Conservation (phyloP, 352 stramenopile species). For the Pythium aristosporum region DNA sequence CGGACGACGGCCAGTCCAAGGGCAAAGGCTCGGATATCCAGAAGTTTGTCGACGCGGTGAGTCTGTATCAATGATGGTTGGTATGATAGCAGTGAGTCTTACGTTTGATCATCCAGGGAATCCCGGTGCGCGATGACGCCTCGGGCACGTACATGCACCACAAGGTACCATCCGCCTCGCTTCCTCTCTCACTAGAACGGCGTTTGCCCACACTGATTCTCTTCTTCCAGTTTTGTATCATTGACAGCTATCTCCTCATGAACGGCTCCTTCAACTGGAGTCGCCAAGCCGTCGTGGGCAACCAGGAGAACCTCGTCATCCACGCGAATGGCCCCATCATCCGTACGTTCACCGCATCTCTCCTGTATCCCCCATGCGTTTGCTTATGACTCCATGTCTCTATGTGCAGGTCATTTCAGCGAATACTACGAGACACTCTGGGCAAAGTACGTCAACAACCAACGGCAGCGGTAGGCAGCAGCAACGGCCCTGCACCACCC, state of each 20-base stretch:
- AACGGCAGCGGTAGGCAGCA: conserved; percentile 16
- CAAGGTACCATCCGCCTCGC: conserved; percentile 37
- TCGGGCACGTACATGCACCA: conserved; percentile 67
- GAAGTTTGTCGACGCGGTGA: conserved; percentile 68
- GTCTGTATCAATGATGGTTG: neutral
- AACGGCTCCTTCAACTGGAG: conserved; percentile 83
- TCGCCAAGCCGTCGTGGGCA: conserved; percentile 60
- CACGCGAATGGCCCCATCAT: conserved; percentile 51
- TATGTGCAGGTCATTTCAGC: conserved; percentile 42
- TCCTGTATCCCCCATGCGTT: neutral
- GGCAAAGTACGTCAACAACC: conserved; percentile 41
- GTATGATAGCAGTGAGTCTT: no score
- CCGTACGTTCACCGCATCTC: conserved; percentile 24
- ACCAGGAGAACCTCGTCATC: conserved; percentile 67
- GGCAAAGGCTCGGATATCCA: conserved; percentile 66
- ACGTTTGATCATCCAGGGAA: conserved; percentile 33
- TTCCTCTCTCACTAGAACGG: neutral
- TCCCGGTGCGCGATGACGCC: conserved; percentile 60
- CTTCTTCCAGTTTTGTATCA: conserved; percentile 56
- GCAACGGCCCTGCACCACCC: neutral
- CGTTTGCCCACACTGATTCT: neutral
- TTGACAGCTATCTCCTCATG: conserved; percentile 56
- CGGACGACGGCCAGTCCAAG: conserved; percentile 61
- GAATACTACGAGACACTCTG: conserved; percentile 67
- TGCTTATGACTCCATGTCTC: neutral